Conservation (phyloP, 345 rosid species). For the Citrus inodora region DNA sequence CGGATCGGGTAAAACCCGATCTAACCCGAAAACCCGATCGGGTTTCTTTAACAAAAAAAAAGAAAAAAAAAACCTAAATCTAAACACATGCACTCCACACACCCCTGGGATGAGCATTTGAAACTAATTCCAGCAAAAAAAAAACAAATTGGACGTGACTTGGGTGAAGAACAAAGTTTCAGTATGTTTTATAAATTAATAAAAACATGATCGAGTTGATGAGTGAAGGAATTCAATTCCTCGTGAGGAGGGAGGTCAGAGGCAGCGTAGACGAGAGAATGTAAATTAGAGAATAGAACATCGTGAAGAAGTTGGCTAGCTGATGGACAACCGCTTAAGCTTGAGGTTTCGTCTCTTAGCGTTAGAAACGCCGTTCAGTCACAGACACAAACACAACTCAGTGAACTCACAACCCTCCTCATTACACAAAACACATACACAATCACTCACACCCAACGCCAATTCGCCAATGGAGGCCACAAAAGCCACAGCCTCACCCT, state of each 20-base stretch:
- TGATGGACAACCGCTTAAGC: slow-evolving; percentile 3
- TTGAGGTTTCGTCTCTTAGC: slow-evolving; percentile 67
- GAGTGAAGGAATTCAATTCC: slow-evolving; percentile 26
- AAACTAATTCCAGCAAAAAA: slow-evolving; percentile 62
- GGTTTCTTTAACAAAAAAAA: too few relatives aligned
- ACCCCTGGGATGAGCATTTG: slow-evolving; percentile 31
- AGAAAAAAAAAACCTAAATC: too few relatives aligned
- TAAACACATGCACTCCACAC: background rate
- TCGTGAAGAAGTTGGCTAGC: slow-evolving; percentile 47
- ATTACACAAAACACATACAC: too few relatives aligned
- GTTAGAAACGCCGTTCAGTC: slow-evolving; percentile 49
- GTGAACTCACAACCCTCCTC: too few relatives aligned
- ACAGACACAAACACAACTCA: too few relatives aligned
- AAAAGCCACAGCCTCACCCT: too few relatives aligned
- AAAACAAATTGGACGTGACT: slow-evolving; percentile 63
- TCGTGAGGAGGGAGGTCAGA: slow-evolving; percentile 69
- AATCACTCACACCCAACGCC: too few relatives aligned
- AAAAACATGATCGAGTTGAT: too few relatives aligned
- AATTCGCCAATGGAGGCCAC: too few relatives aligned
- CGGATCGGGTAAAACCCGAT: too few relatives aligned
- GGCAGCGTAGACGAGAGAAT: slow-evolving; percentile 56
- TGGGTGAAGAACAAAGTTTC: slow-evolving; percentile 3
- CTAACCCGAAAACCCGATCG: too few relatives aligned
- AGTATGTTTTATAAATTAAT: too few relatives aligned
- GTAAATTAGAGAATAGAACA: slow-evolving; percentile 62